Percentiles rank a stretch among this genome's conserved stretches.
Conservation (phyloP, 352 stramenopile genomes). For the Pythium insidiosum region DNA sequence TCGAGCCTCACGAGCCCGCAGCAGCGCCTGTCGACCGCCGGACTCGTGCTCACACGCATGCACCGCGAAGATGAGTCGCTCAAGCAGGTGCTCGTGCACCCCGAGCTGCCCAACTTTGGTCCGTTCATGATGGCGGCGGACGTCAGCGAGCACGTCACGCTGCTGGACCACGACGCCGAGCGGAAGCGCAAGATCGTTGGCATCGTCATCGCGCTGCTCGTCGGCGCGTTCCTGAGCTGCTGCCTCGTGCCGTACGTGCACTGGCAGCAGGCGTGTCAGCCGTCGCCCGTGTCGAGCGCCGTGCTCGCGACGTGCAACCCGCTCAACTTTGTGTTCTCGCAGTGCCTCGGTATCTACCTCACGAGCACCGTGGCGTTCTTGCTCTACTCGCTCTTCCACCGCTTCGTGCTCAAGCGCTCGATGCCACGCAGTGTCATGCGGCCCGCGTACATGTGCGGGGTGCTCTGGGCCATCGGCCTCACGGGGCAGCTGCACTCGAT, state of each 20-base stretch:
- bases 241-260: constrained; percentile 73
- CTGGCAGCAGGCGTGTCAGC: constrained; percentile 56
- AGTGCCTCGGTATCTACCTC: constrained; percentile 78
- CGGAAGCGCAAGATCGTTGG: constrained; percentile 50
- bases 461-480: constrained; percentile 66
- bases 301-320: constrained; percentile 68
- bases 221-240: constrained; percentile 64
- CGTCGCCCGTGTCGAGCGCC: constrained; percentile 13
- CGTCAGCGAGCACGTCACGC: constrained; percentile 43
- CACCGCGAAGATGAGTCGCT: constrained; percentile 29
- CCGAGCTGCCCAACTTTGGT: constrained; percentile 76
- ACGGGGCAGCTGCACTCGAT: constrained; percentile 68
- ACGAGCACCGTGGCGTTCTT: constrained; percentile 69
- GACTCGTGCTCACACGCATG: not conserved
- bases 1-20: not conserved
- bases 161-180: constrained; percentile 40
- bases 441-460: constrained; percentile 66
- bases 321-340: constrained; percentile 78
- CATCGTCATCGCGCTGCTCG: constrained; percentile 49
- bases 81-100: constrained; percentile 48
- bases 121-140: constrained; percentile 70
- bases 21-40: not conserved
- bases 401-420: constrained; percentile 58
- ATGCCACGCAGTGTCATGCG: constrained; percentile 81
- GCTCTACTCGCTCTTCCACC: constrained; percentile 69